Conservation (phyloP, 176 grass and related monocot genomes). For the bread wheat (Triticum aestivum) region DNA sequence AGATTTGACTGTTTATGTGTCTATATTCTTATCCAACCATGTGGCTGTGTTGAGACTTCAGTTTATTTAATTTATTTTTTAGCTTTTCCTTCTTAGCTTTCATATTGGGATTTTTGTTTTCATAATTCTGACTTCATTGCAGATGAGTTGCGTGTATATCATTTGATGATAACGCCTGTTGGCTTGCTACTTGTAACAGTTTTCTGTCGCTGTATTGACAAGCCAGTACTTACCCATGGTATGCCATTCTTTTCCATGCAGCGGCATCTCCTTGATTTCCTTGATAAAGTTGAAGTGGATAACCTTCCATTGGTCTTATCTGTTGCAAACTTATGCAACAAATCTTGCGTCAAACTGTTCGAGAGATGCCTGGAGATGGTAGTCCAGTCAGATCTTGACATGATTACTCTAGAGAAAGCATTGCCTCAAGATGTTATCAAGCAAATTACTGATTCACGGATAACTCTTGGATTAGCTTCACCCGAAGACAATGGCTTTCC, state of each 20-base stretch:
- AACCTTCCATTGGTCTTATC: conserved; percentile 73
- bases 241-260: conserved; percentile 30
- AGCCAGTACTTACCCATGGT: background rate
- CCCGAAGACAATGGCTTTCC: conserved; percentile 47
- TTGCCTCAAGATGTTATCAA: conserved; percentile 55
- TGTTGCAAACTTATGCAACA: conserved; percentile 63
- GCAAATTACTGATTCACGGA: conserved; percentile 55
- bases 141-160: background rate
- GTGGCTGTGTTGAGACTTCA: background rate
- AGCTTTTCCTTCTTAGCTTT: background rate
- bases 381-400: conserved; percentile 63
- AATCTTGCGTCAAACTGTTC: conserved; percentile 58
- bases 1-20: background rate
- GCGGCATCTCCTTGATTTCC: conserved; percentile 80
- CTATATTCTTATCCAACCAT: background rate
- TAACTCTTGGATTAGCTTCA: conserved; percentile 47
- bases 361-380: conserved; percentile 67
- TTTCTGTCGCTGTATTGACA: background rate
- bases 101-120: background rate
- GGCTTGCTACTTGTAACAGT: background rate
- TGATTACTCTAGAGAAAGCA: conserved; percentile 70
- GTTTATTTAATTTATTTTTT: background rate
- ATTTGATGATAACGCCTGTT: background rate
- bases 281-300: conserved; percentile 68
- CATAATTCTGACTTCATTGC: background rate